Base-by-base conservation (phyloP, 2,329 filamentous ascomycete species). In the Aureobasidium sp. region DNA sequence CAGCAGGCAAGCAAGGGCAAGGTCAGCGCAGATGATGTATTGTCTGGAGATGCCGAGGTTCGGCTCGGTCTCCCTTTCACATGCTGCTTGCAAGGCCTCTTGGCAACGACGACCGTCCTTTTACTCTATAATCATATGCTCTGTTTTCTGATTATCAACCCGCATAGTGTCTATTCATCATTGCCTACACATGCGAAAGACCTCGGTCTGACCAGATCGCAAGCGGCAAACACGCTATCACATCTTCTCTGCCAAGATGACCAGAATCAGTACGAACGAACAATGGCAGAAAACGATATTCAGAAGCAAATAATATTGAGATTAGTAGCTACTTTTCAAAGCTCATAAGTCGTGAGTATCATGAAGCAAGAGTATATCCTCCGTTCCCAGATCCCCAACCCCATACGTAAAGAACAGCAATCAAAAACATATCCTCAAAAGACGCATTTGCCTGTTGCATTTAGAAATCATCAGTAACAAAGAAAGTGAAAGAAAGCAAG, bases 41-140 rank as follows among this genome's bases (percentile, higher is more conserved):
- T 36, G 29, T 57, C 37, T 55, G 51, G 31, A 48, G 53, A 59
- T 58, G 56, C 56, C 56, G 42, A 47, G 56, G 56, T 48, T 59
- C 56, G 56, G 56, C 44, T 57, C 41, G 53, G 52, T 22, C 52
- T 42, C 14, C 41, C 51, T 29, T 45, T 57, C 53, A 57, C 53
- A 57, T 57, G 53, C 39, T 56, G 52, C 41, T 42, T n/a, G 31
- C 49, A 20, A 25, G 4, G 5, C 29, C 22, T 31, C 53, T 57
- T 57, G 53, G 53, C 53, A 36, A 7, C 14, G 31, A 36, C 27
- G 12, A n/a, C 25, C 25, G 11, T 7, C 37, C 37, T 55, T 29
- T n/a, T 5, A 52, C 25, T 1, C 25, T 42, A 3, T 20, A 3
- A 22, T n/a, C 22, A 27, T 41, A 20, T 41, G 25, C 17, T 31